phyloP scores from a whole-genome alignment of 2,329 filamentous ascomycete genomes.

The Parastagonospora avenae region DNA sequence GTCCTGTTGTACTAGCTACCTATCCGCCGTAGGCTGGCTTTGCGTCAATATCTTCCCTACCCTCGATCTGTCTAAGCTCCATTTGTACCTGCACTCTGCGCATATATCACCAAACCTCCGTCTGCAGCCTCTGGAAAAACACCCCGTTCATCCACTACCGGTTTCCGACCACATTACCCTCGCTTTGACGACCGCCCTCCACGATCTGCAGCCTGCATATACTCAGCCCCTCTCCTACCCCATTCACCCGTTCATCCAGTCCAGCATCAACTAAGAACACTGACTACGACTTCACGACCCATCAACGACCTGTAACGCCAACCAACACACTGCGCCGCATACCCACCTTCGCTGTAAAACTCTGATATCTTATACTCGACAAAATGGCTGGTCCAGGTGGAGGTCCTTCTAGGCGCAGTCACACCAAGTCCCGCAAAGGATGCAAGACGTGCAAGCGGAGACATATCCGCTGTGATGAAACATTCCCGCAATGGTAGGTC shows the following conservation, averaged over 20 bases:
- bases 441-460: slow-evolving; percentile 98
- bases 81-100: slow-evolving; percentile 27
- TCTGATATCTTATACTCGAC: slow-evolving; percentile 8
- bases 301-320: slow-evolving; percentile 19
- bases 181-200: slow-evolving; percentile 37
- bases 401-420: slow-evolving; percentile 87
- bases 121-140: slow-evolving; percentile 32
- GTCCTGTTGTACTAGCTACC: slow-evolving; percentile 30
- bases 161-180: slow-evolving; percentile 38
- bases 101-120: slow-evolving; percentile 45
- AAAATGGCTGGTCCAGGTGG: slow-evolving; percentile 90
- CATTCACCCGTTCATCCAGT: slow-evolving; percentile 17
- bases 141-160: slow-evolving; percentile 37
- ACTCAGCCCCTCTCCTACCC: slow-evolving; percentile 39
- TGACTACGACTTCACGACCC: slow-evolving; percentile 12
- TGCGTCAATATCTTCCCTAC: slow-evolving; percentile 39
- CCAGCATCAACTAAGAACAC: slow-evolving; percentile 11
- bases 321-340: slow-evolving; percentile 14
- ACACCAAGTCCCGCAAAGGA: slow-evolving; percentile 98
- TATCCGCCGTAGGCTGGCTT: slow-evolving; percentile 29
- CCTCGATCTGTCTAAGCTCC: slow-evolving; percentile 39
- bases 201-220: slow-evolving; percentile 41
- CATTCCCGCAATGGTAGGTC: slow-evolving; percentile 90
- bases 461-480: slow-evolving; percentile 98
- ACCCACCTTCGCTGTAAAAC: slow-evolving; percentile 20